Evolutionary conservation across 345 rosid genomes (phyloP), one percentile per base, ranked within the genome.

Genomic region (Melastoma malabathricum): DNA sequence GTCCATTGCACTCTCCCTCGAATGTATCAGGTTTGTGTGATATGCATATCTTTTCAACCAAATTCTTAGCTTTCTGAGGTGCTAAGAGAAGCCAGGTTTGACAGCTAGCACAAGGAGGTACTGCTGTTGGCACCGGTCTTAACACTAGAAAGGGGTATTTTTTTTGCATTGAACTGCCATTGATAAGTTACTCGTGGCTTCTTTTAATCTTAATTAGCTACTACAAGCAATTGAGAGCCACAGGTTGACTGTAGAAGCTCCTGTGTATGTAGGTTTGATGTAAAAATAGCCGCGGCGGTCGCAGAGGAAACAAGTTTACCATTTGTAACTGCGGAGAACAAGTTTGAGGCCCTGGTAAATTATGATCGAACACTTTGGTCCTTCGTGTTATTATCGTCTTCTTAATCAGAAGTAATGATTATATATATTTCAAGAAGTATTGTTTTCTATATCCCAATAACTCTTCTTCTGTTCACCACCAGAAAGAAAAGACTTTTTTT

Each of bases 81-180:
- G 64, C 70, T 84, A 66, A 86, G 62, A 51, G 62, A 51, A 47
- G 53, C 47, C 46, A 54, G 64, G 52, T 70, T 67, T 72, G 64
- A 38, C 80, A 92, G 98, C 89, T 90, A 68, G 98, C 98, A 56
- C 98, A 92, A 68, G 98, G 98, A 66, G 96, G 96, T 63, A 92
- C 98, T 68, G 98, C 98, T 48, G 98, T 92, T 27, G 98, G 98
- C 44, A 92, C 98, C 17, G 98, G 96, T 69, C 66, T 92, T 65
- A 92, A 92, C 75, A 87, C 96, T 39, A 92, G 78, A 77, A 92
- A 70, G 72, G 96, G 98, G 98, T 92, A 74, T 54, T 51, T 60
- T 57, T 58, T 43, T 48, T 45, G 25, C 29, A 27, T 47, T 22
- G 10, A 13, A 6, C 38, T 9, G 10, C 10, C 9, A 2, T 31